These are phyloP conservation scores for Candida smagusa DNA, from an alignment of 1,139 yeast species.

Conservation along the genomic window DNA sequence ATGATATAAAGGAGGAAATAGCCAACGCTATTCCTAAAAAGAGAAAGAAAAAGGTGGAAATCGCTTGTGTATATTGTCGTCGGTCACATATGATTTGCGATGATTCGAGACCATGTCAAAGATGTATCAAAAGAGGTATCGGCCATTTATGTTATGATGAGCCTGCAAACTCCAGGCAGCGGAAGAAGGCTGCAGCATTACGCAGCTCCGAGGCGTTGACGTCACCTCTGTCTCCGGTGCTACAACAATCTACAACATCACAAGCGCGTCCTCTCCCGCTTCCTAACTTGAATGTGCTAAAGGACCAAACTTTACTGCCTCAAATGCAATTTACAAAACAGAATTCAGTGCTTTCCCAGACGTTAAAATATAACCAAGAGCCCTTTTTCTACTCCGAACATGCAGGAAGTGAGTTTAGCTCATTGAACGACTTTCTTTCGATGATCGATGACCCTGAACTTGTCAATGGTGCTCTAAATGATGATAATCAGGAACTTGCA, in stretches of 20 bases:
- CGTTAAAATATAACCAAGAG: slow-evolving; percentile 55
- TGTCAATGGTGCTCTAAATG: slow-evolving; percentile 49
- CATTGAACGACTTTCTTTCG: slow-evolving; percentile 82
- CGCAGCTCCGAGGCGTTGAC: slow-evolving; percentile 5
- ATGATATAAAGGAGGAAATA: background rate
- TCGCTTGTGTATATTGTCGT: slow-evolving; percentile 89
- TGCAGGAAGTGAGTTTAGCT: slow-evolving; percentile 90
- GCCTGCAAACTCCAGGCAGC: slow-evolving; percentile 46
- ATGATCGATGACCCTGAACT: slow-evolving; percentile 85
- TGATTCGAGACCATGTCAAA: slow-evolving; percentile 76
- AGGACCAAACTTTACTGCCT: slow-evolving; percentile 2
- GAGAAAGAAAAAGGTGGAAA: slow-evolving; percentile 54
- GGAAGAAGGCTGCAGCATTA: slow-evolving; percentile 37
- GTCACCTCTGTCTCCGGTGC: background rate
- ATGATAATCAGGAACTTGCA: slow-evolving; percentile 26
- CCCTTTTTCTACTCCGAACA: slow-evolving; percentile 86
- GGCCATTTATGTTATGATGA: slow-evolving; percentile 90
- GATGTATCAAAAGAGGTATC: slow-evolving; percentile 85
- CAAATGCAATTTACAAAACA: slow-evolving; percentile 9
- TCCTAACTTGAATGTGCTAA: slow-evolving; percentile 6
- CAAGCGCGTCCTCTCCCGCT: slow-evolving; percentile 2
- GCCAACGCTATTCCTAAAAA: slow-evolving; percentile 5
- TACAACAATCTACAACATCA: slow-evolving; percentile 7
- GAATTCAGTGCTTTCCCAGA: slow-evolving; percentile 39
- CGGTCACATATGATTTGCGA: slow-evolving; percentile 96